Conservation (phyloP, 257 asterid genomes). For the Solanum arcanum region DNA sequence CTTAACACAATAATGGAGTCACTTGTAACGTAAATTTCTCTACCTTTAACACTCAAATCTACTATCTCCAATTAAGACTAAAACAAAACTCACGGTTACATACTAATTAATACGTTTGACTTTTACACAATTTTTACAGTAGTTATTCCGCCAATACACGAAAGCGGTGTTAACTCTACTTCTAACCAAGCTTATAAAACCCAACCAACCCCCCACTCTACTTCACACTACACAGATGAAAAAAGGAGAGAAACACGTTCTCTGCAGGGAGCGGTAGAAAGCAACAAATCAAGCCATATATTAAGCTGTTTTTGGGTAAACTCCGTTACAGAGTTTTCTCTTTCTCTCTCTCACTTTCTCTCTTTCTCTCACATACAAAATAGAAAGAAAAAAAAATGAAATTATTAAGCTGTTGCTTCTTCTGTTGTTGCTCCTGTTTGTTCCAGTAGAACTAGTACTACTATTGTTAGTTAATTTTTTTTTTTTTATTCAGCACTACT, state of each 20-base stretch:
- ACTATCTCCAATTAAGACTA: too few relatives aligned
- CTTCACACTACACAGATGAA: slow-evolving; percentile 21
- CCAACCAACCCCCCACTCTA: background rate
- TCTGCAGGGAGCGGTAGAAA: slow-evolving; percentile 12
- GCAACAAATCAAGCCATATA: slow-evolving; percentile 41
- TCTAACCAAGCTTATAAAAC: background rate
- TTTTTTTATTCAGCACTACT: background rate
- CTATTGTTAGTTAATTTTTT: background rate
- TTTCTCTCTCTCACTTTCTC: background rate
- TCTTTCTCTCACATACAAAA: background rate
- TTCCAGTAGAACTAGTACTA: background rate
- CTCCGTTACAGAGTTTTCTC: slow-evolving; percentile 19
- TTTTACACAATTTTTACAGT: background rate
- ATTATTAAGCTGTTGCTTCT: background rate
- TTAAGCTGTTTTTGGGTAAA: slow-evolving; percentile 30
- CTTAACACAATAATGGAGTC: background rate
- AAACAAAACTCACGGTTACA: background rate
- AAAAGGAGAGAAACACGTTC: slow-evolving; percentile 45
- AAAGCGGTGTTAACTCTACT: background rate
- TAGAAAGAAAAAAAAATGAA: background rate
- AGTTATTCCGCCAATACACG: background rate
- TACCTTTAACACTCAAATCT: too few relatives aligned
- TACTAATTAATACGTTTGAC: background rate
- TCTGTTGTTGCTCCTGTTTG: background rate
- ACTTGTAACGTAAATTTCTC: background rate